Evolutionary conservation across 495 filamentous ascomycete genomes (phyloP), one percentile per base, ranked within the genome.

Genomic region (Hypoxylon fuscum): DNA sequence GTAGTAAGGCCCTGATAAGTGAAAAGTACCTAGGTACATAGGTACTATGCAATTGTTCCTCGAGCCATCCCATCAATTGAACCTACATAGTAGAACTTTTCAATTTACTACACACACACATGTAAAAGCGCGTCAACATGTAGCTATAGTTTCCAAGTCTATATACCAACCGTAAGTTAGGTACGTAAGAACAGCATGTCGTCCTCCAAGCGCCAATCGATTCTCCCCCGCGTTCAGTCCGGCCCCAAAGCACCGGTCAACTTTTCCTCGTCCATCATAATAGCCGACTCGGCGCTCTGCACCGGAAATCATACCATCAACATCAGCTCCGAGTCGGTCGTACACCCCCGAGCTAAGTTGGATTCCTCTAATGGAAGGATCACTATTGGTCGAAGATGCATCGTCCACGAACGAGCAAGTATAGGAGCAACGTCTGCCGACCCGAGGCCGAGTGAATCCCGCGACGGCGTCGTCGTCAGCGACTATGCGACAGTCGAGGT

Each of bases 271-370:
- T 83, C 81, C 20, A 80, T 90, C 55, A 85, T 86, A 40, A 88
- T 97, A 70, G 83, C 91, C 68, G 90, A 94, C 62, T 85, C 85
- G n/a, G 89, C 88, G 5, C 67, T 86, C 7, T 78, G 96, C 55
- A 85, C 85, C 5, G 93, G 93, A 20, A 86, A 82, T 2, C 79
- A 92, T 74, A 81, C 81, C 12, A 89, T 97, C 54, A 84, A 80
- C 37, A 85, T 96, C 64, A 85, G 85, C 56, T 76, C 84, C 29
- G 85, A 90, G 69, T 87, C 84, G 12, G 84, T 96, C n/a, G 77
- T 97, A 53, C 93, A 97, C 75, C 93, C 93, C 1, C 89, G 91
- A 54, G 83, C 86, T 0, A 81, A 83, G 45, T 78, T 97, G 64
- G 86, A 88, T 65, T 86, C 89, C 1, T 78, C 81, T 34, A 77